A percentile compares a stretch with the other conserved stretches of the same genome.
phyloP scores from a whole-genome alignment of 2,329 filamentous ascomycete species.

The Trichoderma polysporum region DNA sequence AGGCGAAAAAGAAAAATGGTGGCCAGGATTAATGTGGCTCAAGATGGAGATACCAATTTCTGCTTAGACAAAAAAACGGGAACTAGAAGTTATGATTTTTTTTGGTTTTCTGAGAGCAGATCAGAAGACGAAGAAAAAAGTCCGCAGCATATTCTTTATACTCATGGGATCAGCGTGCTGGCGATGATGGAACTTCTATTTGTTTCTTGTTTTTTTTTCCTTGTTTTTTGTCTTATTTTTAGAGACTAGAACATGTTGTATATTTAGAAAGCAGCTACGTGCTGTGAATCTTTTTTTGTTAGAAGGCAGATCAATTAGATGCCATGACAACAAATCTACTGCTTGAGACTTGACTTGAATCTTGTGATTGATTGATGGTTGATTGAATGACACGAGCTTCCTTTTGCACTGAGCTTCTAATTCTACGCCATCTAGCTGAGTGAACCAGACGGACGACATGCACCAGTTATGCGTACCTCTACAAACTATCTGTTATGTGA shows the following conservation, averaged over 20 bases:
- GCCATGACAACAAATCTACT: background rate
- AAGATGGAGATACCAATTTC: constrained; percentile 6
- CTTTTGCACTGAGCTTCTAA: background rate
- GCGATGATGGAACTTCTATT: constrained; percentile 5
- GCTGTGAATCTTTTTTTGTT: background rate
- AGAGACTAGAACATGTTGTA: constrained; percentile 13
- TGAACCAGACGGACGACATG: background rate
- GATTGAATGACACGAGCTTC: background rate
- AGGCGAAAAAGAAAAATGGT: constrained; percentile 1
- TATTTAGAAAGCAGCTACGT: background rate
- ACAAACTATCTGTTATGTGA: background rate
- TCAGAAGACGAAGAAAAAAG: background rate
- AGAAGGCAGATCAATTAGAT: background rate
- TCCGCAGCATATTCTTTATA: constrained; percentile 3
- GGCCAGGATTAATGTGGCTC: constrained; percentile 6
- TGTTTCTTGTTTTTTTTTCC: background rate
- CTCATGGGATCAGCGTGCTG: constrained; percentile 10
- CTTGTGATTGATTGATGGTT: background rate
- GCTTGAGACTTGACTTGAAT: background rate
- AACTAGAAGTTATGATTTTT: background rate
- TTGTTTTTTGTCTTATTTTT: background rate
- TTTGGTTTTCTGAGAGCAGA: background rate
- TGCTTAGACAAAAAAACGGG: constrained; percentile 13
- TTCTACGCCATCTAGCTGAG: background rate
- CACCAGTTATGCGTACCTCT: background rate